These are phyloP conservation scores for Conticribra guillardii DNA, from an alignment of 108 stramenopile species.

Conservation along the genomic window DNA sequence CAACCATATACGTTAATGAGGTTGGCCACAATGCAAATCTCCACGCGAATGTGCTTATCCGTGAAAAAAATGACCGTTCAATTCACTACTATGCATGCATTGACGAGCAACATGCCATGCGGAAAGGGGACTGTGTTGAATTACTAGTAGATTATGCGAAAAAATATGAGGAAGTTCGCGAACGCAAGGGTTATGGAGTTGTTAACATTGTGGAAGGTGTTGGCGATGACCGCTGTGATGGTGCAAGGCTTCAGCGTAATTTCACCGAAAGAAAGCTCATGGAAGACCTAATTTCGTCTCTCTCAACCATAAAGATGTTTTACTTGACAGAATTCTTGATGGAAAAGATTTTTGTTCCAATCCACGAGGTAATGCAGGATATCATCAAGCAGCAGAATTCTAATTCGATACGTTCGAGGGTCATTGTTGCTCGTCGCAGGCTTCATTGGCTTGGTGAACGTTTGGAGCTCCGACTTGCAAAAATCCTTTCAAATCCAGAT, in stretches of 20 bases:
- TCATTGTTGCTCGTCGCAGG: conserved; percentile 30
- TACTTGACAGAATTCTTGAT: conserved; percentile 33
- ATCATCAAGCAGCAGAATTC: not conserved
- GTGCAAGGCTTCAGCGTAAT: conserved; percentile 49
- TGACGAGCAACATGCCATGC: conserved; percentile 48
- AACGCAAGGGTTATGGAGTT: conserved; percentile 78
- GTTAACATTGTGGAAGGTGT: conserved; percentile 38
- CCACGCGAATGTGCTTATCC: conserved; percentile 57
- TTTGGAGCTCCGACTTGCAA: conserved; percentile 15
- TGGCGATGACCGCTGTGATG: conserved; percentile 47
- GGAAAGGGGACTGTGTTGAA: conserved; percentile 67
- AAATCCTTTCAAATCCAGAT: not conserved
- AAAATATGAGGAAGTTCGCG: conserved; percentile 66
- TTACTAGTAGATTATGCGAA: conserved; percentile 67
- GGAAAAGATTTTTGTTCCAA: conserved; percentile 17
- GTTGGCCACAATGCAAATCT: conserved; percentile 55
- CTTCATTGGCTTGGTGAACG: conserved; percentile 29
- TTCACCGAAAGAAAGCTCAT: conserved; percentile 56
- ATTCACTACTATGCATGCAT: conserved; percentile 62
- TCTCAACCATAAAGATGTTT: conserved; percentile 26
- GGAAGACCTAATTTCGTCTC: conserved; percentile 36
- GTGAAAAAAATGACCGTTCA: conserved; percentile 44
- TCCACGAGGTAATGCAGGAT: conserved; percentile 12
- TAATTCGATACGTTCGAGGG: not conserved
- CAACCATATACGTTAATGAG: conserved; percentile 85